phyloP scores from a whole-genome alignment of 179 eudicot species.

The Carnegiea gigantea region DNA sequence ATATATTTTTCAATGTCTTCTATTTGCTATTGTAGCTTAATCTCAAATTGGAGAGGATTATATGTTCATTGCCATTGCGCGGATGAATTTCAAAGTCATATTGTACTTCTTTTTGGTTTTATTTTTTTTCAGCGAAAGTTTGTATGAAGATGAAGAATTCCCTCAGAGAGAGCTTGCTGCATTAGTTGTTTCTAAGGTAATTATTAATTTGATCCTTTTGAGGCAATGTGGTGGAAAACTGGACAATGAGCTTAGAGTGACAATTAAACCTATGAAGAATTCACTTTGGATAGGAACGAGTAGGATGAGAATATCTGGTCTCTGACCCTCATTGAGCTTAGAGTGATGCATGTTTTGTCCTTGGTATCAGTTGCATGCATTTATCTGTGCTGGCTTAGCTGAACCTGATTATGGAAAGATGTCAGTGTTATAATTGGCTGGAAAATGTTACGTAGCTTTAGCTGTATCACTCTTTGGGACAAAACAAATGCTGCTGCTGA shows the following conservation, averaged over 20 bases:
- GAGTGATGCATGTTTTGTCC: no score
- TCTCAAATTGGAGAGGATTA: not conserved
- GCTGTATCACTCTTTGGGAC: no score
- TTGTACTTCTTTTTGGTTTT: not conserved
- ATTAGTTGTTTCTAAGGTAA: constrained; percentile 87
- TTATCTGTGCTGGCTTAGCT: not conserved
- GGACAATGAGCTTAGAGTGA: no score
- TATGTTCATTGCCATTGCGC: not conserved
- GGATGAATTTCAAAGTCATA: not conserved
- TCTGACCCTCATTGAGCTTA: no score
- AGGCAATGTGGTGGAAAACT: not conserved
- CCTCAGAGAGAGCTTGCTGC: constrained; percentile 83
- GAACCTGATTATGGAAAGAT: not conserved
- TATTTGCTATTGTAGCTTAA: not conserved
- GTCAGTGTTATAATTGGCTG: not conserved
- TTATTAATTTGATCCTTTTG: not conserved
- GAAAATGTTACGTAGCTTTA: not conserved
- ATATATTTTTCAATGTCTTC: not conserved
- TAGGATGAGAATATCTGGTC: no score
- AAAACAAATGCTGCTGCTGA: no score
- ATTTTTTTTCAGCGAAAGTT: constrained; percentile 79
- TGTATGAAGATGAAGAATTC: constrained; percentile 92
- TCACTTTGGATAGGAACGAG: no score
- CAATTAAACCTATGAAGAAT: no score
- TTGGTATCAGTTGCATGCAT: not conserved